Conservation (phyloP, 2,329 filamentous ascomycete species). For the Fusarium acutatum region DNA sequence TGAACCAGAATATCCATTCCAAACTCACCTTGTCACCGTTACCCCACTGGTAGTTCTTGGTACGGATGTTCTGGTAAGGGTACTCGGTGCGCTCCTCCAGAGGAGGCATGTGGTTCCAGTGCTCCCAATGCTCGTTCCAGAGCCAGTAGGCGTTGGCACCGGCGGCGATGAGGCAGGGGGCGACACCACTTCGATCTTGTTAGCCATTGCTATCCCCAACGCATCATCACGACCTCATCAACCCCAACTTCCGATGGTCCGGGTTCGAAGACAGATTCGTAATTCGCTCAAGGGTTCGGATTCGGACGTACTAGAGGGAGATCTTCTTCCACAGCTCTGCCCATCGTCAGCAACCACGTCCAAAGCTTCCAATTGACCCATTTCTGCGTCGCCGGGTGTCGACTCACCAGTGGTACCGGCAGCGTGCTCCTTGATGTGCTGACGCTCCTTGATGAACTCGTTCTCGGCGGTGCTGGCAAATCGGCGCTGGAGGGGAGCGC, state of each 20-base stretch:
- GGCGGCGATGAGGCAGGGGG: slow-evolving; percentile 77
- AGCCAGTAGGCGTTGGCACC: slow-evolving; percentile 86
- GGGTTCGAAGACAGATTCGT: slow-evolving; percentile 19
- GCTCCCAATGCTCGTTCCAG: slow-evolving; percentile 97
- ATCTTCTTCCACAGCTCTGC: slow-evolving; percentile 95
- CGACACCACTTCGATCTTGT: slow-evolving; percentile 68
- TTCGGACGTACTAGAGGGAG: slow-evolving; percentile 83
- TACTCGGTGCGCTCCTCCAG: slow-evolving; percentile 93
- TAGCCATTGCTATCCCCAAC: slow-evolving; percentile 23
- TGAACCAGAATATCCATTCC: background rate
- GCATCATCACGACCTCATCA: slow-evolving; percentile 9
- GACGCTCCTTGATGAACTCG: slow-evolving; percentile 91
- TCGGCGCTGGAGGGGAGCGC: slow-evolving; percentile 72
- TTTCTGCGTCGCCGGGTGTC: slow-evolving; percentile 34
- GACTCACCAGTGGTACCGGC: slow-evolving; percentile 80
- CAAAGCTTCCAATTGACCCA: slow-evolving; percentile 33
- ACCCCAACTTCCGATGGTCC: slow-evolving; percentile 25
- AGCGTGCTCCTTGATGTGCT: slow-evolving; percentile 91
- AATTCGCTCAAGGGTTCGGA: slow-evolving; percentile 40
- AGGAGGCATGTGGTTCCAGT: slow-evolving; percentile 85
- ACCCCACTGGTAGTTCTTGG: slow-evolving; percentile 95
- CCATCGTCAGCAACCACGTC: slow-evolving; percentile 45
- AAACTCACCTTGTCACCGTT: slow-evolving; percentile 87
- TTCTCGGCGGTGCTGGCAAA: slow-evolving; percentile 83
- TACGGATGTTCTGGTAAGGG: slow-evolving; percentile 96